Percentiles rank a stretch among this genome's conserved stretches.
These are phyloP conservation scores for Kodamaea leandrae DNA, from an alignment of 805 yeast species.

Conservation along the genomic window DNA sequence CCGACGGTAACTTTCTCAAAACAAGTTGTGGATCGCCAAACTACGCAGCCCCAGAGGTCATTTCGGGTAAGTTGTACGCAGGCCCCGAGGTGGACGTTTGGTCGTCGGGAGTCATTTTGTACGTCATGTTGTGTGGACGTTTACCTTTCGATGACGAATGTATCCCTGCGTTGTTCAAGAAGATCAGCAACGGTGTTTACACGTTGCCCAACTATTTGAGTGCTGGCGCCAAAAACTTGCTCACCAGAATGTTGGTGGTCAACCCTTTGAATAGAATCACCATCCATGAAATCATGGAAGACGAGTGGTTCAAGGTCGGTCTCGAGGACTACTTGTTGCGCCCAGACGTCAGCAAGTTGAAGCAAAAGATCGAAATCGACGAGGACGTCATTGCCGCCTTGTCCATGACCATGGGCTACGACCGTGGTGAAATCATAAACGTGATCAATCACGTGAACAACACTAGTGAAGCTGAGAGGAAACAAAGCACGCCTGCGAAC, in stretches of 20 bases:
- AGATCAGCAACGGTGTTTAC: slow-evolving; percentile 31
- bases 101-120: slow-evolving; percentile 30
- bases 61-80: slow-evolving; percentile 30
- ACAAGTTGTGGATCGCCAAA: slow-evolving; percentile 32
- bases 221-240: slow-evolving; percentile 26
- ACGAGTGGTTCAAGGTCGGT: slow-evolving; percentile 30
- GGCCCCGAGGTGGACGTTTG: slow-evolving; percentile 33
- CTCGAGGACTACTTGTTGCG: slow-evolving; percentile 29
- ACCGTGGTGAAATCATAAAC: slow-evolving; percentile 25
- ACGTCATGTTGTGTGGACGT: slow-evolving; percentile 31
- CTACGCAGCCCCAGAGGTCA: slow-evolving; percentile 33
- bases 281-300: slow-evolving; percentile 31
- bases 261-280: slow-evolving; percentile 31
- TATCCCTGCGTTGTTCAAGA: slow-evolving; percentile 30
- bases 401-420: slow-evolving; percentile 30
- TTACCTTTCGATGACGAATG: slow-evolving; percentile 31
- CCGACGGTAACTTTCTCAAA: slow-evolving; percentile 31
- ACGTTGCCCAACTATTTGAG: slow-evolving; percentile 31
- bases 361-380: slow-evolving; percentile 25
- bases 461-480: slow-evolving; percentile 1
- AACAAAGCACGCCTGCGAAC: slow-evolving; percentile 5
- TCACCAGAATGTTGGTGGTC: slow-evolving; percentile 30
- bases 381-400: slow-evolving; percentile 29
- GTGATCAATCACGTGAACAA: slow-evolving; percentile 24
- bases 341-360: slow-evolving; percentile 27